Evolutionary conservation across 108 stramenopile genomes (phyloP), one percentile per base, ranked within the genome.

Genomic region (Chaetoceros muelleri): DNA sequence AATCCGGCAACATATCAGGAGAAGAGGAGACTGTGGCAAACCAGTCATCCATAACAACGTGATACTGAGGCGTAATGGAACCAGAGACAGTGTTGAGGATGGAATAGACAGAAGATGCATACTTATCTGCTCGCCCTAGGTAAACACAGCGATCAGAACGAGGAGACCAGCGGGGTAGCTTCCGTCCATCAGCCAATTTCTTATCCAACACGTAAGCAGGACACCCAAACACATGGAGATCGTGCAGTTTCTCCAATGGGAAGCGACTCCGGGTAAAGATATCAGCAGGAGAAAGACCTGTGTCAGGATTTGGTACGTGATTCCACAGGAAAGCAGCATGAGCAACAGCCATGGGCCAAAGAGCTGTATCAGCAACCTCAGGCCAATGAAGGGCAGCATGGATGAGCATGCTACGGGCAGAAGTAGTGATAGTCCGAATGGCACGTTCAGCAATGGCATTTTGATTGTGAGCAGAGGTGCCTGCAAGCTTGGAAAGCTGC

Each of bases 1-100:
- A 69, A 29, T 57, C 47, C 2, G 66, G 60, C 10, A 60, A 20
- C 2, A 13, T n/a, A n/a, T 21, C 30, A 13, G 24, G 19, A 25
- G 31, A 19, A 17, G 50, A 19, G 17, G 44, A 55, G 46, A 64
- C 60, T 16, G 73, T 74, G 16, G 58, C 24, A 27, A 76, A 76
- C 27, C 28, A 57, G 51, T 76, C 75, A 30, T 76, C 75, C 55
- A 71, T 71, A 10, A 76, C 62, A 22, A 71, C 70, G 46, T 76
- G 75, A 30, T 49, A 76, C 45, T 76, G 75, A 13, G 66, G 75
- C 10, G 70, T 67, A n/a, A 76, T 60, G 24, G 40, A 19, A 0
- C 71, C 67, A 46, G 75, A 72, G 20, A 26, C 17, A 2, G 53
- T 28, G 31, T 73, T 73, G 28, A 70, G 34, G 2, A 78, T 53